These are phyloP conservation scores for Syncephalis fuscata DNA, from an alignment of 371 early-diverging fungal genomes.

Conservation along the genomic window DNA sequence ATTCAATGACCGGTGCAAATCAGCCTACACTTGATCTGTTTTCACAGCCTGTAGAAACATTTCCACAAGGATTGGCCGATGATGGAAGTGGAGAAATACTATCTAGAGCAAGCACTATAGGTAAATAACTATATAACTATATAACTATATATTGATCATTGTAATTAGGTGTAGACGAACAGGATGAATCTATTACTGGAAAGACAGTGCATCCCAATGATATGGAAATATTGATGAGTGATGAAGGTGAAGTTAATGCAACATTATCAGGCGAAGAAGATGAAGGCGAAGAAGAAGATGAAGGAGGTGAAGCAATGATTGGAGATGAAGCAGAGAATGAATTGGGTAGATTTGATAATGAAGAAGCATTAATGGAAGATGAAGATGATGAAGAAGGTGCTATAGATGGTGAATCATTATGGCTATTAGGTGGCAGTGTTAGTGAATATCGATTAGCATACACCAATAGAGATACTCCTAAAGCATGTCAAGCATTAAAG, in stretches of 20 bases:
- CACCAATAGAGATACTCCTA: background rate
- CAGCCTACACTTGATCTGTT: no score
- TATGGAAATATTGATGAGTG: background rate
- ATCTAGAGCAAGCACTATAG: no score
- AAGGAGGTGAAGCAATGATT: background rate
- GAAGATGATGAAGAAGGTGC: background rate
- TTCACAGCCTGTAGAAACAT: no score
- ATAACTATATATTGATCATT: background rate
- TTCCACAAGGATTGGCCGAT: no score
- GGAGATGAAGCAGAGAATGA: background rate
- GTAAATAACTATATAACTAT: background rate
- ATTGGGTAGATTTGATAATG: background rate
- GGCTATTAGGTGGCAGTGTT: background rate
- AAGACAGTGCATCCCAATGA: background rate
- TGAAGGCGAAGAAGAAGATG: background rate
- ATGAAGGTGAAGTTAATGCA: background rate
- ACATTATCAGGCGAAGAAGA: background rate
- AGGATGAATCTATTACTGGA: background rate
- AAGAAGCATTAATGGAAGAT: background rate
- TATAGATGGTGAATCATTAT: background rate
- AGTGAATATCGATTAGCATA: background rate
- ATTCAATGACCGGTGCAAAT: no score
- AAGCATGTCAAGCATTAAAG: background rate
- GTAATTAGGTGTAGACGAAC: background rate
- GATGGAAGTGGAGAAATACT: no score